Percentiles rank a stretch among this genome's conserved stretches.
Conservation (phyloP, 2,329 filamentous ascomycete genomes). For the Aspergillus fumigatiaffinis region DNA sequence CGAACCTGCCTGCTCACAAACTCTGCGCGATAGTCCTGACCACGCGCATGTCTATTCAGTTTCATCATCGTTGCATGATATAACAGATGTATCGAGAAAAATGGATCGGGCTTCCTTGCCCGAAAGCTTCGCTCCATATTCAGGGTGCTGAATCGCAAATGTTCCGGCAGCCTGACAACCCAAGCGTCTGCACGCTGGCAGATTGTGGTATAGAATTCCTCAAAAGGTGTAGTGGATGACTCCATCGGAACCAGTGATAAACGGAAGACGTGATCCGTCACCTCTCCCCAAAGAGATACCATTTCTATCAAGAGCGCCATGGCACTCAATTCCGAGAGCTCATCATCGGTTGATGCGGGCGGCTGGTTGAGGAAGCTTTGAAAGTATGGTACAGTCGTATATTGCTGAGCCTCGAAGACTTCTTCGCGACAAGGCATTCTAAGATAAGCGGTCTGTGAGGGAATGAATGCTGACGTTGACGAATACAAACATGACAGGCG, state of each 20-base stretch:
- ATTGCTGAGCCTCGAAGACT: slow-evolving; percentile 59
- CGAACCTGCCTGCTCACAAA: slow-evolving; percentile 46
- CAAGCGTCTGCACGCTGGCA: slow-evolving; percentile 55
- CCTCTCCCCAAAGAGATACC: slow-evolving; percentile 62
- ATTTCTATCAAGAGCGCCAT: slow-evolving; percentile 62
- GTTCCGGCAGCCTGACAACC: slow-evolving; percentile 53
- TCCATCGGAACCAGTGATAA: slow-evolving; percentile 43
- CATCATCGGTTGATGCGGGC: slow-evolving; percentile 30
- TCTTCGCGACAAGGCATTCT: slow-evolving; percentile 61
- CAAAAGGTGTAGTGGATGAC: slow-evolving; percentile 45
- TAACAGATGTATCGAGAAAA: slow-evolving; percentile 63
- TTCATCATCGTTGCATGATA: slow-evolving; percentile 63
- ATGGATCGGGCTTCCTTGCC: slow-evolving; percentile 54
- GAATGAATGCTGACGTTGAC: slow-evolving; percentile 53
- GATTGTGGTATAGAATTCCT: slow-evolving; percentile 52
- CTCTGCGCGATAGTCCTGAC: slow-evolving; percentile 40
- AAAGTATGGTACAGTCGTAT: slow-evolving; percentile 58
- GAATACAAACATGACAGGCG: slow-evolving; percentile 60
- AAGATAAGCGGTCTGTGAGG: slow-evolving; percentile 62
- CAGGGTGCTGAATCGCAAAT: slow-evolving; percentile 51
- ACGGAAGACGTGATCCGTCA: slow-evolving; percentile 58
- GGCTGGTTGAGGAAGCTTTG: slow-evolving; percentile 49
- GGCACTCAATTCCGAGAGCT: slow-evolving; percentile 43
- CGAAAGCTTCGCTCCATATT: slow-evolving; percentile 57
- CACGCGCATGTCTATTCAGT: slow-evolving; percentile 58